These are phyloP conservation scores for Trichosporon coremiiforme DNA, from an alignment of 1,284 basidiomycete genomes.

Conservation along the genomic window DNA sequence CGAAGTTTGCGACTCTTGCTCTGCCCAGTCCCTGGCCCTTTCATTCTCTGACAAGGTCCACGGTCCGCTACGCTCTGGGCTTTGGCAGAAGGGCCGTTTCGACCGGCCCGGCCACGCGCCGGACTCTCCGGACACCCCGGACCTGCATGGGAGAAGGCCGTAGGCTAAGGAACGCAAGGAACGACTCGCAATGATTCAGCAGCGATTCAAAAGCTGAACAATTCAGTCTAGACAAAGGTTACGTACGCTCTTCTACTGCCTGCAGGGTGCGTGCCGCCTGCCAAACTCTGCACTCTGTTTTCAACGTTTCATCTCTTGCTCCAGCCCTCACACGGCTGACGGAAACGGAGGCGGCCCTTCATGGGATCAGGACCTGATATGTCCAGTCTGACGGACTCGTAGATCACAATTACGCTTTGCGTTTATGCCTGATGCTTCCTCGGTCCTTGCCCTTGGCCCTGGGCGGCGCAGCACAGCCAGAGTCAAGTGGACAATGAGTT, in stretches of 20 bases:
- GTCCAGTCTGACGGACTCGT: background rate
- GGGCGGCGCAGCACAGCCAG: no score
- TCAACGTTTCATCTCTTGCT: background rate
- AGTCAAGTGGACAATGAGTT: background rate
- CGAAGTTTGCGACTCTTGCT: background rate
- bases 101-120: no score
- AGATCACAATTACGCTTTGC: slow-evolving; percentile 5
- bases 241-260: background rate
- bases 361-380: background rate
- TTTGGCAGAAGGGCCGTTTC: background rate
- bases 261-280: background rate
- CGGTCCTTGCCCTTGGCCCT: background rate
- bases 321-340: background rate
- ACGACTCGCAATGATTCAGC: background rate
- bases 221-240: background rate
- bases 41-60: slow-evolving; percentile 1
- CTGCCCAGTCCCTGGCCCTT: background rate
- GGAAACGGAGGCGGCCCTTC: background rate
- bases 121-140: background rate
- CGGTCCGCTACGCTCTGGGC: background rate
- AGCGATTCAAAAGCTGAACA: background rate
- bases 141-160: background rate
- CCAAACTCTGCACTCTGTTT: slow-evolving; percentile 6
- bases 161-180: background rate
- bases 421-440: background rate